Conservation (phyloP, 2,329 filamentous ascomycete species). For the Scortechinia acanthostroma region DNA sequence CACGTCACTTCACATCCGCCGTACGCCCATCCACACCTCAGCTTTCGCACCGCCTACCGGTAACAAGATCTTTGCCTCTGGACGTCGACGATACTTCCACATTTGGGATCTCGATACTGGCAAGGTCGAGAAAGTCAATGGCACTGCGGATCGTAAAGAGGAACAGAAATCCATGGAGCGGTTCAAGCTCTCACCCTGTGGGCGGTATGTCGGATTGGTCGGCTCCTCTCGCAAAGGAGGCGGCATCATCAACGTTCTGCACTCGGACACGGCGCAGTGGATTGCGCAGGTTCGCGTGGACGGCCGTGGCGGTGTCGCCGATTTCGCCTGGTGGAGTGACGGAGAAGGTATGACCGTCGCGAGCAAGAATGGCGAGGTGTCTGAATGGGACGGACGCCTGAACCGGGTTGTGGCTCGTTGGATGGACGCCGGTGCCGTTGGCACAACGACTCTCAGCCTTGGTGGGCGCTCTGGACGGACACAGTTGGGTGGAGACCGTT, state of each 20-base stretch:
- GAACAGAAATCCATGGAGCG: conserved; percentile 87
- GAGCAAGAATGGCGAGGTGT: conserved; percentile 81
- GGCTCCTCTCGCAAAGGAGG: conserved; percentile 78
- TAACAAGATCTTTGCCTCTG: conserved; percentile 79
- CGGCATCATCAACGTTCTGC: conserved; percentile 79
- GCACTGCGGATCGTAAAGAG: conserved; percentile 67
- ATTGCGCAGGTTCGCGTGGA: conserved; percentile 75
- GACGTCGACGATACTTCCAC: conserved; percentile 85
- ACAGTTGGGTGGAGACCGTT: conserved; percentile 71
- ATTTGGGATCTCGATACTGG: conserved; percentile 84
- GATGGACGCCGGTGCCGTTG: conserved; percentile 83
- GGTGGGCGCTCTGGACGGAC: conserved; percentile 61
- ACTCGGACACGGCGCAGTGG: conserved; percentile 79
- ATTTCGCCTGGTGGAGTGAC: conserved; percentile 88
- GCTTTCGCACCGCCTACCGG: conserved; percentile 70
- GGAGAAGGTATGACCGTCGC: conserved; percentile 76
- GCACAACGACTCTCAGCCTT: conserved; percentile 74
- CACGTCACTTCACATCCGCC: conserved; percentile 79
- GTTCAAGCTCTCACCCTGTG: conserved; percentile 82
- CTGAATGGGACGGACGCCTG: conserved; percentile 72
- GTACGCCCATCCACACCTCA: conserved; percentile 77
- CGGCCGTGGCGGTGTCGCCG: conserved; percentile 74
- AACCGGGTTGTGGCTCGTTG: conserved; percentile 72
- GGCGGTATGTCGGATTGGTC: conserved; percentile 75
- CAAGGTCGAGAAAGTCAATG: conserved; percentile 72